A percentile compares a stretch with the other conserved stretches of the same genome.
phyloP scores from a whole-genome alignment of 202 grass and related monocot species.

The Hordeum pubiflorum region DNA sequence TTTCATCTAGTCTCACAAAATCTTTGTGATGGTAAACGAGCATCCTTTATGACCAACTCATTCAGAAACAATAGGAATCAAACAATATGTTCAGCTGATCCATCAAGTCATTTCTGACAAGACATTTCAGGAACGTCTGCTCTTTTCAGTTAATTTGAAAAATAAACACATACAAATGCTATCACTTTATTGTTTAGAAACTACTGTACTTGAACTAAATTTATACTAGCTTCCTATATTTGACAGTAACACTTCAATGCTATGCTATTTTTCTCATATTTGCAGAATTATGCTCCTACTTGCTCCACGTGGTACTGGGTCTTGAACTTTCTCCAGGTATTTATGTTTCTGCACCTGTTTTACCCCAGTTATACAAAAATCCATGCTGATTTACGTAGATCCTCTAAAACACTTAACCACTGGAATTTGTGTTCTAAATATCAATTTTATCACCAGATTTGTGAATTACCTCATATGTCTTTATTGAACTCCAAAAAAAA shows the following conservation, averaged over 20 bases:
- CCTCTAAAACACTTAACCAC: background rate
- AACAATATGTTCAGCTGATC: background rate
- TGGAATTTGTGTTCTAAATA: background rate
- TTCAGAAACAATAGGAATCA: background rate
- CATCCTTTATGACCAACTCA: background rate
- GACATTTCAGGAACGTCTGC: background rate
- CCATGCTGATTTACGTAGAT: background rate
- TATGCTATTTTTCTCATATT: slow-evolving; percentile 13
- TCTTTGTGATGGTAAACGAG: background rate
- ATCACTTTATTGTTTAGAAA: background rate
- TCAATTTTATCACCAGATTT: background rate
- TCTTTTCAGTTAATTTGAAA: background rate
- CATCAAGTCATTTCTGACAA: background rate
- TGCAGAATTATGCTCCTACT: slow-evolving; percentile 59
- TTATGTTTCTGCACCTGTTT: background rate
- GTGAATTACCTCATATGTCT: background rate
- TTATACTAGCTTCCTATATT: background rate
- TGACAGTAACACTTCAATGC: background rate
- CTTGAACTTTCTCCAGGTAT: slow-evolving; percentile 86
- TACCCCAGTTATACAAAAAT: slow-evolving; percentile 1
- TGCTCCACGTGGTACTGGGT: slow-evolving; percentile 77
- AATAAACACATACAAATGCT: background rate
- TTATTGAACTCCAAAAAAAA: background rate
- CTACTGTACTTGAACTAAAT: background rate
- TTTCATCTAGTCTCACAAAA: background rate